phyloP scores from a whole-genome alignment of 2,329 filamentous ascomycete genomes.

The Fusarium sulawesiense region DNA sequence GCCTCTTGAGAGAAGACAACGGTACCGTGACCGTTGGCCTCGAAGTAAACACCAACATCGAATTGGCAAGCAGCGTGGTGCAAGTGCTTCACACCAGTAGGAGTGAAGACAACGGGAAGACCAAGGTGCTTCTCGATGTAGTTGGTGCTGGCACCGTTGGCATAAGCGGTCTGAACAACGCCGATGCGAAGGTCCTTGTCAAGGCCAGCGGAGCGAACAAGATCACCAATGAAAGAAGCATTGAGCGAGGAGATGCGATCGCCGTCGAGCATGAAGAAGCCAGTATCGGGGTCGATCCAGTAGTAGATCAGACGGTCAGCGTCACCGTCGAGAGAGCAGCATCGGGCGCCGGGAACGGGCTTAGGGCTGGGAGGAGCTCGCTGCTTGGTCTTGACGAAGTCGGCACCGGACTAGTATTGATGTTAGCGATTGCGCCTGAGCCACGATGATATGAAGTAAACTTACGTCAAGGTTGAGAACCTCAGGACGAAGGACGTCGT shows the following conservation, averaged over 20 bases:
- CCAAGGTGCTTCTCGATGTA: slow-evolving; percentile 90
- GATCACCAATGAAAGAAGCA: slow-evolving; percentile 91
- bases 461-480: slow-evolving; percentile 87
- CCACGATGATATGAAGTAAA: slow-evolving; percentile 7
- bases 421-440: slow-evolving; percentile 15
- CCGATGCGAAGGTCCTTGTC: slow-evolving; percentile 86
- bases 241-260: slow-evolving; percentile 96
- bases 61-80: slow-evolving; percentile 97
- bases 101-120: slow-evolving; percentile 91
- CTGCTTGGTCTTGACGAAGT: slow-evolving; percentile 98
- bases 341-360: slow-evolving; percentile 79
- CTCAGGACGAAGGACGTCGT: slow-evolving; percentile 91
- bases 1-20: slow-evolving; percentile 92
- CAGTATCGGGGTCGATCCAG: slow-evolving; percentile 82
- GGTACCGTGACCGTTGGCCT: slow-evolving; percentile 97
- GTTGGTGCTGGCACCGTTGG: slow-evolving; percentile 92
- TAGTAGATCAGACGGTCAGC: slow-evolving; percentile 97
- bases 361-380: slow-evolving; percentile 86
- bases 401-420: slow-evolving; percentile 80
- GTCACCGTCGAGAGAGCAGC: slow-evolving; percentile 93
- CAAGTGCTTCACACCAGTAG: slow-evolving; percentile 96
- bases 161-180: slow-evolving; percentile 96
- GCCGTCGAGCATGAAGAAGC: slow-evolving; percentile 93
- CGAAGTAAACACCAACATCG: slow-evolving; percentile 97
- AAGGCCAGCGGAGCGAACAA: slow-evolving; percentile 83